A percentile compares a stretch with the other conserved stretches of the same genome.
Evolutionary conservation across 2,329 filamentous ascomycete species (phyloP).

Genomic region (Pseudogymnoascus sp.): DNA sequence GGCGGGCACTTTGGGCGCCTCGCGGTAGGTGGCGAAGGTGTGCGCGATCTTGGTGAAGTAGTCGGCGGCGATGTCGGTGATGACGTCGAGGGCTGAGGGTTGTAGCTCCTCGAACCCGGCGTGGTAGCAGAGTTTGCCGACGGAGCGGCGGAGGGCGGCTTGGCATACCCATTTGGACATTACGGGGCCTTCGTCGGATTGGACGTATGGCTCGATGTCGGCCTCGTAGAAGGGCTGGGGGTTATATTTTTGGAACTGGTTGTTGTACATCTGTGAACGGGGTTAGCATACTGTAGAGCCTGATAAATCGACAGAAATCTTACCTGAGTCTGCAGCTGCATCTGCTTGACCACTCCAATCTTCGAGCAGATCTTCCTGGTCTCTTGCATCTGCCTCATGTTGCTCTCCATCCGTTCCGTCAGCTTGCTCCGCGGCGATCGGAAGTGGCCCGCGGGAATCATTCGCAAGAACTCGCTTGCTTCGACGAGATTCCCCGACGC

Average conservation of each 20-base stretch:
- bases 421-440: slow-evolving; percentile 64
- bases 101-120: slow-evolving; percentile 96
- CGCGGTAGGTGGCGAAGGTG: slow-evolving; percentile 73
- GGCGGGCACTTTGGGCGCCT: slow-evolving; percentile 66
- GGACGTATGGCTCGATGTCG: slow-evolving; percentile 81
- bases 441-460: slow-evolving; percentile 69
- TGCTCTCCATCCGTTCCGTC: slow-evolving; percentile 73
- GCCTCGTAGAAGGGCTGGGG: slow-evolving; percentile 79
- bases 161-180: slow-evolving; percentile 78
- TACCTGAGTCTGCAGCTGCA: slow-evolving; percentile 96
- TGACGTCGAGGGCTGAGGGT: slow-evolving; percentile 80
- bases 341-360: slow-evolving; percentile 96
- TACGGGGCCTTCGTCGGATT: slow-evolving; percentile 78
- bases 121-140: slow-evolving; percentile 92
- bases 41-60: slow-evolving; percentile 79
- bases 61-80: slow-evolving; percentile 81
- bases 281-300: background rate
- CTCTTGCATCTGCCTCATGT: slow-evolving; percentile 92
- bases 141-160: slow-evolving; percentile 76
- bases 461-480: slow-evolving; percentile 69
- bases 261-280: slow-evolving; percentile 69
- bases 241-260: slow-evolving; percentile 96
- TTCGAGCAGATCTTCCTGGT: slow-evolving; percentile 93
- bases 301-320: slow-evolving; percentile 19
- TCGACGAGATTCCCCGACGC: slow-evolving; percentile 82